These are phyloP conservation scores for Herpetomonas samuelpessoai DNA, from an alignment of 208 protist species.

Conservation along the genomic window DNA sequence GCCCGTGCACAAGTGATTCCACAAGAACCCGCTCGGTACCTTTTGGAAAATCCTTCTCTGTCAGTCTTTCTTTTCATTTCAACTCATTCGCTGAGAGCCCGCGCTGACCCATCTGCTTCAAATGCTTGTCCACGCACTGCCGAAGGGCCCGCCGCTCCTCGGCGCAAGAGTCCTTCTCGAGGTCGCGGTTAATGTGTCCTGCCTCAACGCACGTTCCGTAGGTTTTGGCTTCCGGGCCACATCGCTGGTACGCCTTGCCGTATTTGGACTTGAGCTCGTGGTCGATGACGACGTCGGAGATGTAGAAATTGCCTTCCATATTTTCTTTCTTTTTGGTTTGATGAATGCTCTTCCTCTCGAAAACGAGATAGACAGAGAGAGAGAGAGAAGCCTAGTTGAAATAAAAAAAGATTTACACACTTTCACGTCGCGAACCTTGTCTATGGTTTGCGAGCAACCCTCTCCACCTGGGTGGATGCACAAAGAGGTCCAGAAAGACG, in stretches of 20 bases:
- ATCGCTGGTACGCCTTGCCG: constrained; percentile 52
- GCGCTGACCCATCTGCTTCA: constrained; percentile 16
- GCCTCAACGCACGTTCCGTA: constrained; percentile 79
- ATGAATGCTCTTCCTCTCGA: constrained; percentile 5
- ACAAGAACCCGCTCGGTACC: too few species aligned
- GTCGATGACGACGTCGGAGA: constrained; percentile 69
- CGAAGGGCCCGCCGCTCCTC: constrained; percentile 56
- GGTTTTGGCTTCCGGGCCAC: constrained; percentile 35
- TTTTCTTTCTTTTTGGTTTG: constrained; percentile 11
- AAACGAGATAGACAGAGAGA: constrained; percentile 16
- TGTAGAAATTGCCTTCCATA: constrained; percentile 91
- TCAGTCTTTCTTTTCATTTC: too few species aligned
- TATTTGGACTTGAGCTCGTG: constrained; percentile 55
- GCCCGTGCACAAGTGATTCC: too few species aligned
- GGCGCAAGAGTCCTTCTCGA: constrained; percentile 50
- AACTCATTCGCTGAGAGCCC: background rate
- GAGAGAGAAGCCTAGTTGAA: constrained; percentile 9
- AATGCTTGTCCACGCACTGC: constrained; percentile 52
- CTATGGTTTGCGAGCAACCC: too few species aligned
- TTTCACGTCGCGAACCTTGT: too few species aligned
- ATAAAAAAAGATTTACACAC: constrained; percentile 1
- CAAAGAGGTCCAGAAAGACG: too few species aligned
- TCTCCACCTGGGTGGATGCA: too few species aligned
- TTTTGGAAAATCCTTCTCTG: too few species aligned
- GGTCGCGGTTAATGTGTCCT: constrained; percentile 67